Evolutionary conservation across 1,284 basidiomycete species (phyloP), one percentile per base, ranked within the genome.

Genomic region (Rugosomyces carneus): DNA sequence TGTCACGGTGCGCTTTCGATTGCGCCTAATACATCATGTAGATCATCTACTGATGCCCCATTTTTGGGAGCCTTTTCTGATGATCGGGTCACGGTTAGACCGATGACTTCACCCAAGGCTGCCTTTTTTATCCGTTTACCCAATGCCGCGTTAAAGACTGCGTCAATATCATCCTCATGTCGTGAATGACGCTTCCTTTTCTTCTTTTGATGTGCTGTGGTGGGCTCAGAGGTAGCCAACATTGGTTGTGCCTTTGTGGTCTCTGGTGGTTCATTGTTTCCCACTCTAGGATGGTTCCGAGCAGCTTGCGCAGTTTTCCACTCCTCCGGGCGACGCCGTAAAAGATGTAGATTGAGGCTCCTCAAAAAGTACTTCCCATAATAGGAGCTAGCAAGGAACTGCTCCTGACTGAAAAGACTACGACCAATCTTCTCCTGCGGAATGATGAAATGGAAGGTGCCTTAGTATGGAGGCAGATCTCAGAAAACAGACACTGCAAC

Each of bases 351-450:
- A 53, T 89, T 85, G 42, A 96, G 70, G 58, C 82, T 85, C 34
- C 84, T 76, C 31, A 80, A 76, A 56, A 96, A 91, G 70, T 82
- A 95, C 60, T 89, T 90, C 31, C 92, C 93, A 57, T 83, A 95
- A 58, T 76, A 83, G 1, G 87, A 90, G 5, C 73, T 81, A 1
- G 81, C 78, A 16, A 97, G 76, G 15, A 70, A 69, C 20, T 79
- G 75, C 52, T 92, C 85, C 46, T 89, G 75, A 0, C 76, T 67
- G 20, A 91, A 67, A 8, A 95, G 68, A 9, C 86, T 86, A 11
- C 80, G 78, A 1, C 88, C 92, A 42, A 97, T 90, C 65, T 93
- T 94, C 67, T 95, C 92, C 87, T 92, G 27, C 26, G 29, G 26
- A 9, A 8, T 31, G 24, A 27, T 15, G 16, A 7, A 13, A 27